A percentile compares a stretch with the other conserved stretches of the same genome.
phyloP scores from a whole-genome alignment of 768 basidiomycete genomes.

The Suillus brevipes region DNA sequence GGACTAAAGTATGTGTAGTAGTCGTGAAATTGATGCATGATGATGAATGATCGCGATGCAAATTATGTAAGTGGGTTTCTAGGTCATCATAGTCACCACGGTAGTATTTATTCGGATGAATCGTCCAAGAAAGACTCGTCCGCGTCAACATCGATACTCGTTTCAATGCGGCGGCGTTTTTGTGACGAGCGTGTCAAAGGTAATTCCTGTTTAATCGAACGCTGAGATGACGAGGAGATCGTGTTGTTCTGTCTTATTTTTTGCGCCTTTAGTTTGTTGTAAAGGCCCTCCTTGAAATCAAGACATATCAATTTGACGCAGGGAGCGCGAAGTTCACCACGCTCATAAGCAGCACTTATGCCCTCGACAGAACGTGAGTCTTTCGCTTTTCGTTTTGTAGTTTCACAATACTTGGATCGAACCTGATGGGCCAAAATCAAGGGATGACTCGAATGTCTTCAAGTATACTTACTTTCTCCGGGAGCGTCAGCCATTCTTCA shows the following conservation, averaged over 20 bases:
- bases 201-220: not conserved
- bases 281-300: slow-evolving; percentile 45
- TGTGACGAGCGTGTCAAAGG: not conserved
- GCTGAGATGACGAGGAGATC: not conserved
- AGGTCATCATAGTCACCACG: too few species aligned
- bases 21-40: not conserved
- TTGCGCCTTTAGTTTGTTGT: slow-evolving; percentile 17
- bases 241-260: not conserved
- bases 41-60: not conserved
- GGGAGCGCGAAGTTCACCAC: slow-evolving; percentile 43
- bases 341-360: slow-evolving; percentile 45
- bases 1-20: not conserved
- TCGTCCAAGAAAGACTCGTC: not conserved
- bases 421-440: not conserved
- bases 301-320: slow-evolving; percentile 50
- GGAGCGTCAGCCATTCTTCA: slow-evolving; percentile 49
- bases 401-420: slow-evolving; percentile 33
- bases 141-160: not conserved
- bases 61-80: slow-evolving; percentile 1
- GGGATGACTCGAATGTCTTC: slow-evolving; percentile 18
- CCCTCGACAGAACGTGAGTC: slow-evolving; percentile 34
- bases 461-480: slow-evolving; percentile 35
- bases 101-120: not conserved
- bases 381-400: slow-evolving; percentile 41
- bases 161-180: not conserved